Evolutionary conservation across 2,329 filamentous ascomycete species (phyloP), one percentile per base, ranked within the genome.

Genomic region (Exophiala xenobiotica): DNA sequence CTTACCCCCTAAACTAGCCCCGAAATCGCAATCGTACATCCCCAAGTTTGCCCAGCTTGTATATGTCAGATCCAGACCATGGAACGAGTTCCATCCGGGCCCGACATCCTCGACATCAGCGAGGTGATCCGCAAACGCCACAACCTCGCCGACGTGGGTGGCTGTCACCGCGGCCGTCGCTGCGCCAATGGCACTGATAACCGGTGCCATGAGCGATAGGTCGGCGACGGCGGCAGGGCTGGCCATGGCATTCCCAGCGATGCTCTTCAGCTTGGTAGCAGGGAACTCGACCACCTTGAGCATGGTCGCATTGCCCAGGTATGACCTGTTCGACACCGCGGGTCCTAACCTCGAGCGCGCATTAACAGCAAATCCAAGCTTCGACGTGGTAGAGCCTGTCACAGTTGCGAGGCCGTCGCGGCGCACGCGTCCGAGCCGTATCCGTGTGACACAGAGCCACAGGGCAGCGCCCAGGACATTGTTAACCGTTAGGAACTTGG

Each of bases 11-110:
- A 48, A 48, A 48, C 14, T 48, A 20, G 33, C 5, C 20, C 33
- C 45, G 45, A 48, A 48, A 16, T 48, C 35, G 45, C 45, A 48
- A 33, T 48, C 45, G 45, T 41, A 48, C 45, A 48, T 41, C 11
- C 45, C 45, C 22, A 48, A 14, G 16, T 48, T 27, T 27, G 45
- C 45, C 45, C 45, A 48, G 33, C 45, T 48, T 48, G 45, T 48
- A 23, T 48, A 48, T 48, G 31, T 40, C 24, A 48, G 35, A 20
- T 48, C 45, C 26, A 48, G 31, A 4, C 27, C 27, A 41, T 48
- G 45, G 45, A 12, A 48, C 12, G 35, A 48, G 33, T 48, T 48
- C 45, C 45, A 48, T 31, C 45, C 45, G 9, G 45, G 45, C 6
- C 33, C 33, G 45, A 48, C 18, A 31, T 48, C 45, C 9, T 48